phyloP scores from a whole-genome alignment of 2,329 filamentous ascomycete species.

The Exophiala aquamarina region DNA sequence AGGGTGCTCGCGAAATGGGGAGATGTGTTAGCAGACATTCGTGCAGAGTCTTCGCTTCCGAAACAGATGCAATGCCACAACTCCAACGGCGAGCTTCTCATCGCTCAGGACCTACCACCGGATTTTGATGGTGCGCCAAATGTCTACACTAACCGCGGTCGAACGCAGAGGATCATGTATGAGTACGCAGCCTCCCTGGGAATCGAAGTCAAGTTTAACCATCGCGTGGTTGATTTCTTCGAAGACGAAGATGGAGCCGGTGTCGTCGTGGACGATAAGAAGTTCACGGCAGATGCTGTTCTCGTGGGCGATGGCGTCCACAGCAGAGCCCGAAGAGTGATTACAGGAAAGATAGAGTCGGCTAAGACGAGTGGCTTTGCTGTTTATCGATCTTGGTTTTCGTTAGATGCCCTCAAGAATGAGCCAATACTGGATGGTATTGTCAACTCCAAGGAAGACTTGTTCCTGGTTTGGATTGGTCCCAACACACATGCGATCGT shows the following conservation, averaged over 20 bases:
- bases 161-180: slow-evolving; percentile 36
- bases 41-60: slow-evolving; percentile 47
- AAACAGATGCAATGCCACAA: slow-evolving; percentile 64
- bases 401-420: slow-evolving; percentile 45
- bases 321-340: slow-evolving; percentile 7
- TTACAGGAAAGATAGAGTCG: slow-evolving; percentile 31
- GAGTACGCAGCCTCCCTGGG: slow-evolving; percentile 55
- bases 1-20: slow-evolving; percentile 62
- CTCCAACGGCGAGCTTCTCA: slow-evolving; percentile 59
- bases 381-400: slow-evolving; percentile 27
- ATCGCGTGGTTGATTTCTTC: slow-evolving; percentile 54
- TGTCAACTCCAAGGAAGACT: slow-evolving; percentile 9
- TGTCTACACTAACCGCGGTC: slow-evolving; percentile 54
- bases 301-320: slow-evolving; percentile 12
- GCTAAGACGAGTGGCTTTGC: slow-evolving; percentile 30
- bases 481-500: slow-evolving; percentile 38
- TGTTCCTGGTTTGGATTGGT: slow-evolving; percentile 30
- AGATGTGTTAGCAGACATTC: slow-evolving; percentile 46
- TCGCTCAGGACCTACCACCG: slow-evolving; percentile 52
- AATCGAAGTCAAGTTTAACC: slow-evolving; percentile 56
- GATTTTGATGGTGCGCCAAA: slow-evolving; percentile 50
- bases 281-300: slow-evolving; percentile 3
- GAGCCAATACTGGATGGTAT: slow-evolving; percentile 7
- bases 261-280: slow-evolving; percentile 41
- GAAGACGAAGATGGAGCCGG: slow-evolving; percentile 53